These are phyloP conservation scores for Furcasterigmium furcatum DNA, from an alignment of 2,329 filamentous ascomycete species.

Conservation along the genomic window DNA sequence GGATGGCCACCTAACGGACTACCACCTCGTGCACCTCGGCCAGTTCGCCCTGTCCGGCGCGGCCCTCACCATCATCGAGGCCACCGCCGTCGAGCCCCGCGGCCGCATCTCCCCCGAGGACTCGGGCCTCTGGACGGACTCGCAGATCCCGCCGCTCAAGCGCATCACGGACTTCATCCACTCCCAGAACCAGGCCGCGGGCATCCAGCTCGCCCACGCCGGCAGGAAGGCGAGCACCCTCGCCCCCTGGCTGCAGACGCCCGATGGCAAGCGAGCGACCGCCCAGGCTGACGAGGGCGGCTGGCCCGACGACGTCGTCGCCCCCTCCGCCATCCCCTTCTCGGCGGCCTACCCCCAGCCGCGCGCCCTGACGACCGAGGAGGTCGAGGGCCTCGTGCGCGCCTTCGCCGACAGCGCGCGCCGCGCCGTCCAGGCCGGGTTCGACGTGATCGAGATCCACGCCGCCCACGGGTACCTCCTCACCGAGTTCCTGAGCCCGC, in stretches of 20 bases:
- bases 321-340: conserved; percentile 53
- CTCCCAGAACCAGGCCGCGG: conserved; percentile 72
- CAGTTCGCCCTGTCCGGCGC: conserved; percentile 75
- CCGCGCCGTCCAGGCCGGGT: conserved; percentile 64
- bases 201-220: conserved; percentile 79
- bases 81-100: conserved; percentile 69
- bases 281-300: conserved; percentile 51
- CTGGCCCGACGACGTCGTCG: conserved; percentile 55
- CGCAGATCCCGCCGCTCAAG: conserved; percentile 70
- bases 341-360: conserved; percentile 58
- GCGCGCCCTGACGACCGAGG: conserved; percentile 62
- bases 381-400: conserved; percentile 60
- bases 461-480: conserved; percentile 65
- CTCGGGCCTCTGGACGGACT: conserved; percentile 78
- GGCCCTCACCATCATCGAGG: conserved; percentile 72
- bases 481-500: conserved; percentile 60
- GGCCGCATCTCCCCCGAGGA: conserved; percentile 84
- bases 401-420: conserved; percentile 57
- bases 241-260: conserved; percentile 63
- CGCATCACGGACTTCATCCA: conserved; percentile 76
- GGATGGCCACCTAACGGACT: conserved; percentile 70
- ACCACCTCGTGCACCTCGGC: conserved; percentile 79
- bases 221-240: conserved; percentile 65
- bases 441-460: conserved; percentile 72
- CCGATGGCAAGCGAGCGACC: conserved; percentile 32